Evolutionary conservation across 441 rosid species (phyloP).

Genomic region (Syzygium syzygioides): DNA sequence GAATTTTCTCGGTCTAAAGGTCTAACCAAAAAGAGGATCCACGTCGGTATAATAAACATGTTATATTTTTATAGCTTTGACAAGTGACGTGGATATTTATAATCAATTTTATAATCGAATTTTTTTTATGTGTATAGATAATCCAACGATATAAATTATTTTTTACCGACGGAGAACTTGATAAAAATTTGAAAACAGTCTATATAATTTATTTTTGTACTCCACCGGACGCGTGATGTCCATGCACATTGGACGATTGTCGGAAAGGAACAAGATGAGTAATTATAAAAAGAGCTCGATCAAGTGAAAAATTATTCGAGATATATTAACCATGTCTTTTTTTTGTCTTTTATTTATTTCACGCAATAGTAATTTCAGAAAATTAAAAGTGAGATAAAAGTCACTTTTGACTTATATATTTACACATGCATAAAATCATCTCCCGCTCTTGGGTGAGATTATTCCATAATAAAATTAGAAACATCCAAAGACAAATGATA

Average conservation of each 20-base stretch:
- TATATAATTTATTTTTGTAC: background rate
- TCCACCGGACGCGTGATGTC: background rate
- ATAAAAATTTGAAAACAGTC: background rate
- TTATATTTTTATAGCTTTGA: background rate
- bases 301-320: background rate
- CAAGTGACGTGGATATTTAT: background rate
- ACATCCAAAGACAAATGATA: background rate
- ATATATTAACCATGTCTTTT: background rate
- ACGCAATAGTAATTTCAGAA: background rate
- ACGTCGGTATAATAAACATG: too few relatives aligned
- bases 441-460: background rate
- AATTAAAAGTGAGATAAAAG: background rate
- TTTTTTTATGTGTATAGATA: background rate
- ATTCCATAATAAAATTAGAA: background rate
- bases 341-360: background rate
- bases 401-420: background rate
- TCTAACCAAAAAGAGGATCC: too few relatives aligned
- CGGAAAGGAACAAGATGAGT: background rate
- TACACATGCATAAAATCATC: background rate
- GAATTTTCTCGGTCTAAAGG: background rate
- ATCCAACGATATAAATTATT: background rate
- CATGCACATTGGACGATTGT: background rate
- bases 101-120: background rate
- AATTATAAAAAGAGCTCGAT: background rate
- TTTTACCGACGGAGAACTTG: rapidly evolving